Percentiles rank a stretch among this genome's conserved stretches.
Evolutionary conservation across 1,284 basidiomycete genomes (phyloP).

Genomic region (Neotropicomus parvogracilis): DNA sequence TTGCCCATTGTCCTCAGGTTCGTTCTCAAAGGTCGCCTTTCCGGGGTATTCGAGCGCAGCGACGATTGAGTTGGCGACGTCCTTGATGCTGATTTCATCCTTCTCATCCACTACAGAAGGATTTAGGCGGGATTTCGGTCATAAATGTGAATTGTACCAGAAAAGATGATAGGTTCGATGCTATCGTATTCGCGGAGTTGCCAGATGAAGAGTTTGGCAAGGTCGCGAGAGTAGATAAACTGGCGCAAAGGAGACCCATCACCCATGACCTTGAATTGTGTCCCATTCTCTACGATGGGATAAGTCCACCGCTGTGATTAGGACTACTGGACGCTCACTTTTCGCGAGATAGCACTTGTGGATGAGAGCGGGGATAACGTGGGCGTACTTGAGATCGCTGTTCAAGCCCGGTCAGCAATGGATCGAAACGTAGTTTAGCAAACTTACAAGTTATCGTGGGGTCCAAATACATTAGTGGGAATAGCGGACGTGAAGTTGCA

Average conservation of each 20-base stretch:
- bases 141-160: conserved; percentile 45
- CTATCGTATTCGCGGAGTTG: conserved; percentile 83
- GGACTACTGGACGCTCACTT: conserved; percentile 43
- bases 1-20: conserved; percentile 62
- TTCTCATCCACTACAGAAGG: conserved; percentile 69
- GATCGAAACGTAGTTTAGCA: background rate
- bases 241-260: conserved; percentile 86
- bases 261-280: conserved; percentile 79
- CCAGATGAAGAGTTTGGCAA: conserved; percentile 92
- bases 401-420: conserved; percentile 11
- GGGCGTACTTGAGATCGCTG: conserved; percentile 82
- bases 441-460: conserved; percentile 73
- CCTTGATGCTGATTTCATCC: conserved; percentile 85
- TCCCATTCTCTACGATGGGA: conserved; percentile 65
- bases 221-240: conserved; percentile 91
- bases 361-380: conserved; percentile 87
- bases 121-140: background rate
- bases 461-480: conserved; percentile 89
- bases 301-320: background rate
- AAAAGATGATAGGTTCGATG: conserved; percentile 86
- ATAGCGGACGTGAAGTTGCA: conserved; percentile 90
- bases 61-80: conserved; percentile 82
- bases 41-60: conserved; percentile 62
- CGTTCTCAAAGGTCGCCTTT: conserved; percentile 55
- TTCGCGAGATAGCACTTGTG: conserved; percentile 88